Conservation (phyloP, 2,329 filamentous ascomycete genomes). For the Trichoderma atrobrunneum region DNA sequence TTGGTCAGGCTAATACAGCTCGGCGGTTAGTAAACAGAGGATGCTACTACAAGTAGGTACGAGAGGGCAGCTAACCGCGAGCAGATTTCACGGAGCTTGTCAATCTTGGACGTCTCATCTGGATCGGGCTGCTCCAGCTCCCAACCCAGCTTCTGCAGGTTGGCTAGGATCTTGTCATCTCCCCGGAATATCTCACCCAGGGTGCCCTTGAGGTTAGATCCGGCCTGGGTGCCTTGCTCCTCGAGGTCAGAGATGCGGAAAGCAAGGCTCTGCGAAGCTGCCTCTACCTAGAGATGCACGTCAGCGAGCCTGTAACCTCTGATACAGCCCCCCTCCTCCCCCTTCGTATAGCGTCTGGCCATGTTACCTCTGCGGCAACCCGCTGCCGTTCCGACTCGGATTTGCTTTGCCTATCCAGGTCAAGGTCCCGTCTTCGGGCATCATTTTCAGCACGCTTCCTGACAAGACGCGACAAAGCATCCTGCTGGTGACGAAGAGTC, state of each 20-base stretch:
- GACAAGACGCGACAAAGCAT: slow-evolving; percentile 53
- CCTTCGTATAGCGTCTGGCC: not conserved
- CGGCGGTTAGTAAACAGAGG: slow-evolving; percentile 18
- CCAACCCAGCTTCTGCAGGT: slow-evolving; percentile 63
- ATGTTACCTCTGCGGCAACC: slow-evolving; percentile 41
- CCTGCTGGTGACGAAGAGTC: slow-evolving; percentile 58
- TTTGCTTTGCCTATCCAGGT: slow-evolving; percentile 29
- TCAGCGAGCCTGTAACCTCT: not conserved
- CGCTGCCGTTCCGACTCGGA: slow-evolving; percentile 40
- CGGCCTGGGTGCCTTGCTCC: slow-evolving; percentile 48
- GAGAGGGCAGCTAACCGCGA: slow-evolving; percentile 41
- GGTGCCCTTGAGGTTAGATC: slow-evolving; percentile 45
- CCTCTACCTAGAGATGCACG: slow-evolving; percentile 41
- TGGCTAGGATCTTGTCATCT: slow-evolving; percentile 64
- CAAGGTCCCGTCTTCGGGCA: slow-evolving; percentile 30
- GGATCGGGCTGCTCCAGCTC: slow-evolving; percentile 55
- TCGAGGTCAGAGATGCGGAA: slow-evolving; percentile 49
- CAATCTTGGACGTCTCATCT: slow-evolving; percentile 51
- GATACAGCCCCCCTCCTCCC: not conserved
- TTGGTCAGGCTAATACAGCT: slow-evolving; percentile 50
- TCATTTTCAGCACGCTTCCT: slow-evolving; percentile 38
- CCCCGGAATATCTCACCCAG: slow-evolving; percentile 52
- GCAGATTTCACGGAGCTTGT: slow-evolving; percentile 57
- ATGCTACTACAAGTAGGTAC: not conserved
- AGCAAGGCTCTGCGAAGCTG: slow-evolving; percentile 46